Evolutionary conservation across 306 rosid genomes (phyloP).

Genomic region (Corylus americana): DNA sequence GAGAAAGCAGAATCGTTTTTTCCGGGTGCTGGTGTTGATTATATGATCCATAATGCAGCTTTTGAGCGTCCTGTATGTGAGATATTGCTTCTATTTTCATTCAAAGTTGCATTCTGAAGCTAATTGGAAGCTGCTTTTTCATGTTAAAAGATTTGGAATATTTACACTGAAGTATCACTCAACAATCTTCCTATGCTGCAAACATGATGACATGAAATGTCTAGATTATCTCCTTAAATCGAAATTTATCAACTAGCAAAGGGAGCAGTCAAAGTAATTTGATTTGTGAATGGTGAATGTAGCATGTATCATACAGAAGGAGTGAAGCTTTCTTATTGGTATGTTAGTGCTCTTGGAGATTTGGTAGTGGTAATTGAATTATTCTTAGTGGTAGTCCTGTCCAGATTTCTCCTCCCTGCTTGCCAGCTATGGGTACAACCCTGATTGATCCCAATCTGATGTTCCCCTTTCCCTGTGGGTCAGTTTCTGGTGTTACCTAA

Average conservation of each 20-base stretch:
- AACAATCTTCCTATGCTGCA: background rate
- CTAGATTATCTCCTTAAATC: background rate
- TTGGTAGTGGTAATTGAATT: background rate
- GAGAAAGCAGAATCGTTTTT: slow-evolving; percentile 74
- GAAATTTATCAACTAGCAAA: background rate
- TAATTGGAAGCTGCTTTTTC: background rate
- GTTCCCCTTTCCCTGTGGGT: too few species aligned
- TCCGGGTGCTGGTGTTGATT: slow-evolving; percentile 77
- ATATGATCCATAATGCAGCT: slow-evolving; percentile 94
- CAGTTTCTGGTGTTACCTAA: too few species aligned
- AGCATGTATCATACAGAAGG: background rate
- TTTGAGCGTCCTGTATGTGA: slow-evolving; percentile 91
- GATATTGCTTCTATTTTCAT: slow-evolving; percentile 24
- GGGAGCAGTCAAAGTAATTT: background rate
- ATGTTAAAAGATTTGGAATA: background rate
- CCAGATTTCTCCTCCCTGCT: too few species aligned
- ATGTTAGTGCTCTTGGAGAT: background rate
- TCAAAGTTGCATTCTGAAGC: background rate
- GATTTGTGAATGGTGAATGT: background rate
- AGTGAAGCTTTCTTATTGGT: background rate
- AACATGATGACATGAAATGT: background rate
- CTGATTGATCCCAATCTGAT: too few species aligned
- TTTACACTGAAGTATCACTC: background rate
- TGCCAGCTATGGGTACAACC: too few species aligned
- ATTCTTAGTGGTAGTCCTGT: too few species aligned